Conservation (phyloP, 1,284 basidiomycete species). For the Moesziomyces parantarcticus region DNA sequence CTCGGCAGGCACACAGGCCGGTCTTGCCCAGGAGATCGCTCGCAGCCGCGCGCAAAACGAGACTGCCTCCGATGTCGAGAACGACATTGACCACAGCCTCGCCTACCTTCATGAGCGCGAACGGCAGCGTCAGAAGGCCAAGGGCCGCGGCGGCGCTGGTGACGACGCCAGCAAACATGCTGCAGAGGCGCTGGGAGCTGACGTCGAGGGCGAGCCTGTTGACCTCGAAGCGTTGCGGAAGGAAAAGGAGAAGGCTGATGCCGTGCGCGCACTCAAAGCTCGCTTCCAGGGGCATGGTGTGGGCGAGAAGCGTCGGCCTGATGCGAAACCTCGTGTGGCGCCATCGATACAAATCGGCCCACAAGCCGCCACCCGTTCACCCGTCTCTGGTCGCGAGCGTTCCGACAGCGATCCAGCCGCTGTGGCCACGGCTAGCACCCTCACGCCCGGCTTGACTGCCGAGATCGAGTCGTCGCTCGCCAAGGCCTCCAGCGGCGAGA, state of each 20-base stretch:
- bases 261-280: constrained; percentile 51
- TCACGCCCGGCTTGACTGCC: constrained; percentile 23
- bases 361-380: neutral
- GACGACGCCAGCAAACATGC: constrained; percentile 4
- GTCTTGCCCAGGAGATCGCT: constrained; percentile 27
- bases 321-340: constrained; percentile 7
- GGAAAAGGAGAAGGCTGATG: constrained; percentile 59
- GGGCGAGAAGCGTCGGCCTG: constrained; percentile 26
- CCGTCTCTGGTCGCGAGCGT: neutral
- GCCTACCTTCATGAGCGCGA: constrained; percentile 53
- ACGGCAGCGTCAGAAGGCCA: constrained; percentile 30
- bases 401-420: neutral
- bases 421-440: neutral
- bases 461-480: constrained; percentile 40
- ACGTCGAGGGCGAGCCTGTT: constrained; percentile 31
- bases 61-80: constrained; percentile 49
- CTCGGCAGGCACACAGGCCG: constrained; percentile 33
- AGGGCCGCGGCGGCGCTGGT: constrained; percentile 23
- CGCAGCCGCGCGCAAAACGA: constrained; percentile 36
- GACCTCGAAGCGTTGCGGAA: constrained; percentile 45
- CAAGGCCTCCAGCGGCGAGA: constrained; percentile 16
- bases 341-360: constrained; percentile 44
- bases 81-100: constrained; percentile 59
- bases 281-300: constrained; percentile 49
- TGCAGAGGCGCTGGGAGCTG: constrained; percentile 17